Evolutionary conservation across 345 rosid species (phyloP), one percentile per base, ranked within the genome.

Genomic region (Salix caprea): DNA sequence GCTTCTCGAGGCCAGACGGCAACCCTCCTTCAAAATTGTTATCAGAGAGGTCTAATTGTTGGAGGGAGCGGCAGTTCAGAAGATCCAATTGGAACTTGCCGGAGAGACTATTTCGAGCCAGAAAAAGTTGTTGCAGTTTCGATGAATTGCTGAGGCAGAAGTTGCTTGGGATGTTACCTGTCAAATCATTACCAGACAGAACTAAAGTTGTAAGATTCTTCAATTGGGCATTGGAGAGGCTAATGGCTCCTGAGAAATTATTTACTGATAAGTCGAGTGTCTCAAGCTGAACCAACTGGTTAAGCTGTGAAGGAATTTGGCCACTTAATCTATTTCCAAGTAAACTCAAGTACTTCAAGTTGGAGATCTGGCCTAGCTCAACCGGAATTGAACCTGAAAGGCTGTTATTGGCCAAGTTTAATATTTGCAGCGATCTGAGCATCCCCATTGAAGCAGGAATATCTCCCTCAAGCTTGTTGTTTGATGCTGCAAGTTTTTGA

Each of bases 361-460:
- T 78, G 37, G 89, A 77, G 74, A 95, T 86, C 65, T 71, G 83
- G 39, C 94, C 80, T 76, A 95, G 76, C 78, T 89, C 90, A 9
- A 79, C 72, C 48, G 98, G 97, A 68, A 95, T 79, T 46, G 82
- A 65, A 5, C 98, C 91, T 2, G 94, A 82, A 68, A 95, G 80
- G 77, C 88, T 86, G 90, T 93, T 95, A 74, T 90, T 90, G 16
- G 86, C 94, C 87, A 93, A 70, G 82, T 91, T 93, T 73, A 95
- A 71, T 71, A 70, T 79, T 56, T 84, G 88, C 62, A 95, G 88
- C 11, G 85, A 82, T 73, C 68, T 76, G 44, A 95, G 89, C 75
- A 60, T 85, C 74, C 91, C 90, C 42, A 90, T 52, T 39, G 88
- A 86, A 66, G 87, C 56, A 66, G 91, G 92, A 69, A 94, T 81